phyloP scores from a whole-genome alignment of 2,329 filamentous ascomycete species.

The Venturia pyrina region DNA sequence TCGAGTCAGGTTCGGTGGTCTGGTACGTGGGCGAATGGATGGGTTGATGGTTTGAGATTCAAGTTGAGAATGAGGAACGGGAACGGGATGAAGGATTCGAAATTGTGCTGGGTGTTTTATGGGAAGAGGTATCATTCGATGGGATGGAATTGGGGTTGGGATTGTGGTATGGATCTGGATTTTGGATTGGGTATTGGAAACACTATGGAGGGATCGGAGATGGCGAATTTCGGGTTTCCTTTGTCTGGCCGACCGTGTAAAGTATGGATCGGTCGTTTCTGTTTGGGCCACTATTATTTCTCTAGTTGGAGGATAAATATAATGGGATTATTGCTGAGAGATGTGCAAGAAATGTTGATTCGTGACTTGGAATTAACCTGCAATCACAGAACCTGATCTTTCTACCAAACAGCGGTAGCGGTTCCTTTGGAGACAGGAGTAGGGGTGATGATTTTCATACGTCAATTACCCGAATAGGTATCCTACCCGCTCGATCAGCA shows the following conservation, averaged over 20 bases:
- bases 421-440: not conserved
- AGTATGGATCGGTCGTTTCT: conserved; percentile 6
- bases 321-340: not conserved
- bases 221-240: not conserved
- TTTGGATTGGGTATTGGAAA: not conserved
- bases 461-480: not conserved
- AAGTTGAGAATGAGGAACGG: not conserved
- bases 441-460: not conserved
- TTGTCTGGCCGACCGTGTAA: not conserved
- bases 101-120: not conserved
- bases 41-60: not conserved
- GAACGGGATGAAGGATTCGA: not conserved
- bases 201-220: not conserved
- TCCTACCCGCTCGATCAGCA: not conserved
- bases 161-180: not conserved
- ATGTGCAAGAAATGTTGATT: not conserved
- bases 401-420: too few species aligned
- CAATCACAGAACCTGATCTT: too few species aligned
- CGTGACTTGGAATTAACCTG: too few species aligned
- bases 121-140: not conserved
- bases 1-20: not conserved
- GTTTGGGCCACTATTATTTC: not conserved
- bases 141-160: not conserved
- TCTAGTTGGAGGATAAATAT: not conserved
- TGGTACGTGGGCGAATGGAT: not conserved